Percentiles rank a stretch among this genome's conserved stretches.
These are phyloP conservation scores for Phialemoniopsis sp. DNA, from an alignment of 2,329 filamentous ascomycete genomes.

Conservation along the genomic window DNA sequence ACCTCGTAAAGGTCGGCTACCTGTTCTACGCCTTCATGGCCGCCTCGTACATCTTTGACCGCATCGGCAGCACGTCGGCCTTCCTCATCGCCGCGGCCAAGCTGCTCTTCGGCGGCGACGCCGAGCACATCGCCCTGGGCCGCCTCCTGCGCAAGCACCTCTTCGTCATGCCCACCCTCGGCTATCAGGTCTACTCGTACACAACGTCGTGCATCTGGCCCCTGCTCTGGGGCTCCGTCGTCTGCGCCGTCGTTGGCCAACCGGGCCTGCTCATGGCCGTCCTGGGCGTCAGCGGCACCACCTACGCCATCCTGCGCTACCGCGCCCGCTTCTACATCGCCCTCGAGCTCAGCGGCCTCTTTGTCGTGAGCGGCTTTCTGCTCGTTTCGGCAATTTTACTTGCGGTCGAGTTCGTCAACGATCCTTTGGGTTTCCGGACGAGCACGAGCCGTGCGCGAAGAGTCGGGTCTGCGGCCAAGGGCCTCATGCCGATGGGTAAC, in stretches of 20 bases:
- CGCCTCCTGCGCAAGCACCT: conserved; percentile 6
- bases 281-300: not conserved
- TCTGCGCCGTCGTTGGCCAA: conserved; percentile 7
- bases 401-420: conserved; percentile 8
- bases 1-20: conserved; percentile 8
- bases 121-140: conserved; percentile 6
- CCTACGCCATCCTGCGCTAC: conserved; percentile 19
- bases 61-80: conserved; percentile 18
- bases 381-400: conserved; percentile 6
- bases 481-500: too few relatives aligned
- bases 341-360: conserved; percentile 29
- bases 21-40: conserved; percentile 18
- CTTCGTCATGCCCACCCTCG: conserved; percentile 6
- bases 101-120: conserved; percentile 6
- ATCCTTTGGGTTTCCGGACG: conserved; percentile 9
- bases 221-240: conserved; percentile 3
- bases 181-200: conserved; percentile 8
- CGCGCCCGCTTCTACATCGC: conserved; percentile 31
- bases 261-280: conserved; percentile 13
- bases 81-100: conserved; percentile 17
- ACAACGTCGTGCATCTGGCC: conserved; percentile 8
- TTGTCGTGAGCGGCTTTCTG: conserved; percentile 17
- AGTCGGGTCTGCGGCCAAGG: too few relatives aligned
- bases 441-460: not conserved
- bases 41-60: conserved; percentile 22